phyloP scores from a whole-genome alignment of 2,329 filamentous ascomycete genomes.

The Tolypocladium guangdongense region DNA sequence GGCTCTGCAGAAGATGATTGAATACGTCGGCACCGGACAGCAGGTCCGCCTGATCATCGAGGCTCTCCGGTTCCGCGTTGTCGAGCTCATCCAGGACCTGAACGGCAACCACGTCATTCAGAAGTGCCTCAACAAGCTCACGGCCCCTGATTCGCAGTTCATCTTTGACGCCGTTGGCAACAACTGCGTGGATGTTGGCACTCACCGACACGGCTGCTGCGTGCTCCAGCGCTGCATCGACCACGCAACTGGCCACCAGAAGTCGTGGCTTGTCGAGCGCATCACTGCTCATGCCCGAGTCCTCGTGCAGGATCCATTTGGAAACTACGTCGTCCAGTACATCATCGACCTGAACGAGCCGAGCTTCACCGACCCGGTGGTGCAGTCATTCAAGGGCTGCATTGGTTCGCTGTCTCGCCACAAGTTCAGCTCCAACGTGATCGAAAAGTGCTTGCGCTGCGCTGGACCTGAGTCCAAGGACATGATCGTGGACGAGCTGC shows the following conservation, averaged over 20 bases:
- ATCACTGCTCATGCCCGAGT: slow-evolving; percentile 84
- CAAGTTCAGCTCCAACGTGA: slow-evolving; percentile 98
- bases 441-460: slow-evolving; percentile 90
- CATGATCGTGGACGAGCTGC: slow-evolving; percentile 76
- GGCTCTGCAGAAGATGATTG: slow-evolving; percentile 98
- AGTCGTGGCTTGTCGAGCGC: slow-evolving; percentile 70
- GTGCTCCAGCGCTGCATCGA: slow-evolving; percentile 97
- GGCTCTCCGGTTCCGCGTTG: slow-evolving; percentile 72
- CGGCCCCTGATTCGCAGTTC: slow-evolving; percentile 76
- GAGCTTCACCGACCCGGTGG: slow-evolving; percentile 79
- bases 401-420: slow-evolving; percentile 72
- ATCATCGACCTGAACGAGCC: slow-evolving; percentile 90
- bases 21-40: slow-evolving; percentile 76
- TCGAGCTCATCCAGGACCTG: slow-evolving; percentile 90
- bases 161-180: slow-evolving; percentile 90
- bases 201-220: slow-evolving; percentile 94
- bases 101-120: slow-evolving; percentile 99
- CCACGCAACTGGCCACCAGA: slow-evolving; percentile 84
- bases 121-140: slow-evolving; percentile 94
- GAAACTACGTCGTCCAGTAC: slow-evolving; percentile 98
- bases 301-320: slow-evolving; percentile 92
- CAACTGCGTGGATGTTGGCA: slow-evolving; percentile 83
- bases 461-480: slow-evolving; percentile 65
- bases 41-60: slow-evolving; percentile 84
- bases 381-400: slow-evolving; percentile 64